Evolutionary conservation across 1,284 basidiomycete genomes (phyloP).

Genomic region (Fistulinella staudtii): DNA sequence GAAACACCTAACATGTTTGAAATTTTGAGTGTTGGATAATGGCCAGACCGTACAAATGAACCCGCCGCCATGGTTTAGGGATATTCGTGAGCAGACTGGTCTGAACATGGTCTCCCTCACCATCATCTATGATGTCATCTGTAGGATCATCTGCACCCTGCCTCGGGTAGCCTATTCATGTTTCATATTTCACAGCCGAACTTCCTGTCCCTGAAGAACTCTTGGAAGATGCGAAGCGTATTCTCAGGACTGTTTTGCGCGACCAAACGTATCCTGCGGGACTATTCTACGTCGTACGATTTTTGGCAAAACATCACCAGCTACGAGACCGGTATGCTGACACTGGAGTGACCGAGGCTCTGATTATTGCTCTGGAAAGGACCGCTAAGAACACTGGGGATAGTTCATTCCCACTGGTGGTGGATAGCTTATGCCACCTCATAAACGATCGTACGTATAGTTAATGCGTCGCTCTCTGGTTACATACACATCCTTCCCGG

Average conservation of each 20-base stretch:
- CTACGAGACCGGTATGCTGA: constrained; percentile 1
- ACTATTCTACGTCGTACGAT: constrained; percentile 1
- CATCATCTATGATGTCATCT: background rate
- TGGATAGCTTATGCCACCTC: constrained; percentile 3
- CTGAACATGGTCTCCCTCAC: constrained; percentile 1
- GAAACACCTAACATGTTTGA: background rate
- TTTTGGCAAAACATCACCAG: background rate
- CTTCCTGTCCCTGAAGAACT: background rate
- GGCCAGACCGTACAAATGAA: background rate
- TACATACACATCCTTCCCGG: background rate
- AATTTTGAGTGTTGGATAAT: background rate
- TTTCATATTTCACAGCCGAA: background rate
- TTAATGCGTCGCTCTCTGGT: too few relatives aligned
- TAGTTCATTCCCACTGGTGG: constrained; percentile 2
- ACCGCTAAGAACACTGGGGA: background rate
- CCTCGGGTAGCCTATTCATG: background rate
- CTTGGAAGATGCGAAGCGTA: background rate
- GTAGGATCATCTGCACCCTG: background rate
- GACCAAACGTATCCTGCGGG: background rate
- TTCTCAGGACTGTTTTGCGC: background rate
- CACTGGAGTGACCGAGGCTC: background rate
- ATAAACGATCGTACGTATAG: constrained; percentile 1
- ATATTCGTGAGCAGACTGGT: background rate
- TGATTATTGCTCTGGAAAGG: constrained; percentile 1
- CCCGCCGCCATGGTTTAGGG: background rate